These are phyloP conservation scores for Oidiodendron maius DNA, from an alignment of 495 filamentous ascomycete species.

Conservation along the genomic window DNA sequence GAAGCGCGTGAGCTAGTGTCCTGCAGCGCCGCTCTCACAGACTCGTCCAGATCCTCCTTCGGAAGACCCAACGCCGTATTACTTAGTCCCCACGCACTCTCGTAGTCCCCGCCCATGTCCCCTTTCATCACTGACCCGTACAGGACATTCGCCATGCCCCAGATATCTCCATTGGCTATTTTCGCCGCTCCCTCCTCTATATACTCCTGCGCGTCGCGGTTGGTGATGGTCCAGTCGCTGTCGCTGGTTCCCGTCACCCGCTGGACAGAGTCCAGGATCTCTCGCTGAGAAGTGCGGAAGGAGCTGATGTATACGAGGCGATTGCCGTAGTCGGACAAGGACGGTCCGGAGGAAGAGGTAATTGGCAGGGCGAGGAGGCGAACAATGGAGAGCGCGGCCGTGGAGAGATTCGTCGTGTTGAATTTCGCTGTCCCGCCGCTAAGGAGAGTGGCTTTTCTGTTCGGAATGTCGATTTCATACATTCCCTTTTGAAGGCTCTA, in stretches of 20 bases:
- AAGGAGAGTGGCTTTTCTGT: neutral
- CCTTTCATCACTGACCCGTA: neutral
- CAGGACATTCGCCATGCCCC: neutral
- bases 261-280: slow-evolving; percentile 1
- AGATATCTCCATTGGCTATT: slow-evolving; percentile 1
- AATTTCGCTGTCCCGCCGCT: neutral
- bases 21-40: neutral
- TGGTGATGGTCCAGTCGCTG: slow-evolving; percentile 4
- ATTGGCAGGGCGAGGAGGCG: neutral
- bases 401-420: slow-evolving; percentile 1
- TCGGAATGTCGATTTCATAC: neutral
- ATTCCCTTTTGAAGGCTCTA: neutral
- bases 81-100: neutral
- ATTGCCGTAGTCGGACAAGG: neutral
- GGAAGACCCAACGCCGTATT: neutral
- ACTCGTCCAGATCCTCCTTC: neutral
- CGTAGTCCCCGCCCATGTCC: neutral
- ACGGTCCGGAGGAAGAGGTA: neutral
- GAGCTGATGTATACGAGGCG: neutral
- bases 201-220: neutral
- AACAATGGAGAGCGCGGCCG: neutral
- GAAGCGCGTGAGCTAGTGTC: too few species aligned
- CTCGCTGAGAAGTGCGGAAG: slow-evolving; percentile 1
- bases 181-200: neutral
- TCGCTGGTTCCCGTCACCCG: slow-evolving; percentile 3